Conservation (phyloP, 2,329 filamentous ascomycete genomes). For the Fonsecaea multimorphosa region DNA sequence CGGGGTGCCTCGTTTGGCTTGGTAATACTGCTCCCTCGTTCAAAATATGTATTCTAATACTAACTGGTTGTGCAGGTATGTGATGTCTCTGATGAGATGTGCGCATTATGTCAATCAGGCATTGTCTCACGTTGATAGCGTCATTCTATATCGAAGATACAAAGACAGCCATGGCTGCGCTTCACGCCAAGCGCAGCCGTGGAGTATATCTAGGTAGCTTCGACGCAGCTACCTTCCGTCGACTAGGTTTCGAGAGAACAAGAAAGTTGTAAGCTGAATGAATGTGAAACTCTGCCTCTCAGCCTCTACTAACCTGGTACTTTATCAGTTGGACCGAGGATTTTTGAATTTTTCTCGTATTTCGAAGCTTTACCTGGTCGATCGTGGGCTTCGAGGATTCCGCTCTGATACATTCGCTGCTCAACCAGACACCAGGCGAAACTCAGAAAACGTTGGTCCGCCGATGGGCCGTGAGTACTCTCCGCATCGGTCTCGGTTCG, state of each 20-base stretch:
- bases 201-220: too few relatives aligned
- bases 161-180: background rate
- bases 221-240: background rate
- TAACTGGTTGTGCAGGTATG: too few relatives aligned
- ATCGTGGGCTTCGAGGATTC: conserved; percentile 18
- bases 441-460: background rate
- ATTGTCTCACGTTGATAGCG: too few relatives aligned
- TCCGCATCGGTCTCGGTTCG: background rate
- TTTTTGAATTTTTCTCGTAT: conserved; percentile 13
- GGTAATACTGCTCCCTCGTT: too few relatives aligned
- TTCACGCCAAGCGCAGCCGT: too few relatives aligned
- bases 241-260: background rate
- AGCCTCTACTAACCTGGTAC: background rate
- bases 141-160: background rate
- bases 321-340: conserved; percentile 7
- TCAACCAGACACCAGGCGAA: background rate
- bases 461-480: background rate
- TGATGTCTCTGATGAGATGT: too few relatives aligned
- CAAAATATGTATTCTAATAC: too few relatives aligned
- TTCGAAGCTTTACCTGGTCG: conserved; percentile 18
- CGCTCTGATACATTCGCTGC: background rate
- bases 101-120: too few relatives aligned
- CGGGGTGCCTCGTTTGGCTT: too few relatives aligned
- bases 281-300: background rate
- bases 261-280: background rate